Conservation (phyloP, 345 rosid species). For the Cochlearia excelsa region DNA sequence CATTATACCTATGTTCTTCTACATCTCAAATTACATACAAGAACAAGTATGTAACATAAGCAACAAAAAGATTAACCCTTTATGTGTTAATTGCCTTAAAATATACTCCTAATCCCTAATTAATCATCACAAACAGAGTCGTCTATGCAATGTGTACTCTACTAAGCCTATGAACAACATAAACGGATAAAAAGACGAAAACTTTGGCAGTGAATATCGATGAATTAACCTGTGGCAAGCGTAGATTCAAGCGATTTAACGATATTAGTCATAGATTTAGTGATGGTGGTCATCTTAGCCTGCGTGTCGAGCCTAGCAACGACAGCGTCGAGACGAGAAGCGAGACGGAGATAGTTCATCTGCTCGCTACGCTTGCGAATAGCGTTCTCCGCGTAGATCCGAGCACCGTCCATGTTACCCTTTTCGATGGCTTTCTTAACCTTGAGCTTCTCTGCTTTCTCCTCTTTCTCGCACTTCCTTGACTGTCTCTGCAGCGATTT, state of each 20-base stretch:
- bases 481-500: slow-evolving; percentile 89
- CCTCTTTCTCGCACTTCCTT: slow-evolving; percentile 97
- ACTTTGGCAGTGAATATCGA: background rate
- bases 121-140: slow-evolving; percentile 1
- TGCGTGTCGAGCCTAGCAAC: slow-evolving; percentile 93
- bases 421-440: slow-evolving; percentile 98
- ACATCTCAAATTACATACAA: background rate
- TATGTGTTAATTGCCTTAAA: too few species aligned
- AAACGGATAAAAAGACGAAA: slow-evolving; percentile 1
- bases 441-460: slow-evolving; percentile 91
- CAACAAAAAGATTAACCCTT: slow-evolving; percentile 8
- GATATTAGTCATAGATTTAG: slow-evolving; percentile 80
- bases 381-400: slow-evolving; percentile 97
- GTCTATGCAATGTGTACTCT: too few species aligned
- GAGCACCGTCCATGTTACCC: slow-evolving; percentile 96
- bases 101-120: background rate
- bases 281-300: slow-evolving; percentile 91
- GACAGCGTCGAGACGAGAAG: slow-evolving; percentile 93
- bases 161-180: slow-evolving; percentile 1
- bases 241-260: slow-evolving; percentile 94
- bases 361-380: slow-evolving; percentile 95
- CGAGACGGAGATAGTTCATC: slow-evolving; percentile 92
- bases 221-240: slow-evolving; percentile 62
- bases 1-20: background rate
- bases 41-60: background rate